Evolutionary conservation across 2,329 filamentous ascomycete species (phyloP).

Genomic region (Paracoccidioides lutzii): DNA sequence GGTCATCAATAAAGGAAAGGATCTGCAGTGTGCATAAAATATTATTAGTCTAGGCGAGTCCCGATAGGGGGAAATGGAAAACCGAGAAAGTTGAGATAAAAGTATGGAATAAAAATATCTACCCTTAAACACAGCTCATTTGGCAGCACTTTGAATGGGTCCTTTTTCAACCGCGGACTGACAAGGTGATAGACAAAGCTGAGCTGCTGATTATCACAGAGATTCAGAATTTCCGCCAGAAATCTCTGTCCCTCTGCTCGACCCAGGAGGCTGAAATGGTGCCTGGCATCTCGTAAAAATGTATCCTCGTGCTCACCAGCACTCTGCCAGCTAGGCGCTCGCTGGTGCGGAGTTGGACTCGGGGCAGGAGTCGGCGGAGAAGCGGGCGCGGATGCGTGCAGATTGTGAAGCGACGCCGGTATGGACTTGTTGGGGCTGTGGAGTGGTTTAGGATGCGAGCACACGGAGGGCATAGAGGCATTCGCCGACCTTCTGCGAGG

Average conservation of each 20-base stretch:
- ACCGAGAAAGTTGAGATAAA: neutral
- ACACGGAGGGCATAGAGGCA: constrained; percentile 16
- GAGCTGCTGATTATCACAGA: constrained; percentile 88
- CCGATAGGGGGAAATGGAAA: neutral
- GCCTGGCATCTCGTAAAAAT: constrained; percentile 64
- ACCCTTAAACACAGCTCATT: constrained; percentile 86
- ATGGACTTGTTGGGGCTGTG: constrained; percentile 39
- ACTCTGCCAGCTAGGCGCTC: constrained; percentile 39
- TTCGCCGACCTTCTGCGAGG: constrained; percentile 19
- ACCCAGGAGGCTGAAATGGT: constrained; percentile 66
- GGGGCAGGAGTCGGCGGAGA: constrained; percentile 56
- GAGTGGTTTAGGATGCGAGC: constrained; percentile 26
- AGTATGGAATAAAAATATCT: constrained; percentile 26
- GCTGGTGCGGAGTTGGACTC: constrained; percentile 50
- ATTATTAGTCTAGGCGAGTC: neutral
- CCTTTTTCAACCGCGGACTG: constrained; percentile 84
- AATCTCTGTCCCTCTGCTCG: constrained; percentile 65
- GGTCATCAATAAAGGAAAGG: constrained; percentile 92
- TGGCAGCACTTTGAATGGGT: constrained; percentile 83
- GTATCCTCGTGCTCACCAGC: constrained; percentile 60
- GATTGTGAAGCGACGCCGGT: constrained; percentile 37
- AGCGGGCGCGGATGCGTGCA: constrained; percentile 51
- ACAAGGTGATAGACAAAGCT: constrained; percentile 96
- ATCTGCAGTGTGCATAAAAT: constrained; percentile 43
- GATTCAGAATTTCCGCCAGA: constrained; percentile 75